Evolutionary conservation across 2,329 filamentous ascomycete species (phyloP).

Genomic region (Sphaerulina musiva): DNA sequence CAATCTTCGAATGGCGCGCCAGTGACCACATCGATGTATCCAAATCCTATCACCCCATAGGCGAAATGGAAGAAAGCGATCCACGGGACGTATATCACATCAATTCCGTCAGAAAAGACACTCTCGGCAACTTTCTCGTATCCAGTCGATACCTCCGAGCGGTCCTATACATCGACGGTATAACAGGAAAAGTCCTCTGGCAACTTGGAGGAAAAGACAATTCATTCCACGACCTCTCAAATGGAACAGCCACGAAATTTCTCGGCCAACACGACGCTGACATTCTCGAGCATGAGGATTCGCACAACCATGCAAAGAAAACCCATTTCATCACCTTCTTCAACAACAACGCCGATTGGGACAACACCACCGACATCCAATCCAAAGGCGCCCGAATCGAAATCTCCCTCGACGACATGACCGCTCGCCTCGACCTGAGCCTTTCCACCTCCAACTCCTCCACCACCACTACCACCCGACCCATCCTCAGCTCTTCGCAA

Average conservation of each 20-base stretch:
- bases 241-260: slow-evolving; percentile 30
- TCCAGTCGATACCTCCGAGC: slow-evolving; percentile 47
- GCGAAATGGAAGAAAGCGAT: slow-evolving; percentile 37
- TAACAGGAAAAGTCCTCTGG: slow-evolving; percentile 48
- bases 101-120: slow-evolving; percentile 50
- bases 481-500: slow-evolving; percentile 44
- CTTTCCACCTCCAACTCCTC: too few species aligned
- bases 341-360: slow-evolving; percentile 32
- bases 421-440: slow-evolving; percentile 22
- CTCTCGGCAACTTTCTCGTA: slow-evolving; percentile 48
- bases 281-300: slow-evolving; percentile 23
- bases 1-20: slow-evolving; percentile 54
- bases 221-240: slow-evolving; percentile 26
- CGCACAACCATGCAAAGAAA: slow-evolving; percentile 31
- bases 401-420: slow-evolving; percentile 27
- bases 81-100: slow-evolving; percentile 52
- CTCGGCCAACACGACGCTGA: slow-evolving; percentile 49
- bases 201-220: slow-evolving; percentile 37
- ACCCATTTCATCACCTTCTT: slow-evolving; percentile 14
- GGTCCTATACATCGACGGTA: slow-evolving; percentile 44
- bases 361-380: slow-evolving; percentile 12
- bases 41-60: slow-evolving; percentile 36
- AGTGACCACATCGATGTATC: slow-evolving; percentile 47
- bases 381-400: slow-evolving; percentile 21
- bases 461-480: slow-evolving; percentile 21